Percentiles rank a stretch among this genome's conserved stretches.
phyloP scores from a whole-genome alignment of 2,329 filamentous ascomycete genomes.

The Neonectria coccinea region DNA sequence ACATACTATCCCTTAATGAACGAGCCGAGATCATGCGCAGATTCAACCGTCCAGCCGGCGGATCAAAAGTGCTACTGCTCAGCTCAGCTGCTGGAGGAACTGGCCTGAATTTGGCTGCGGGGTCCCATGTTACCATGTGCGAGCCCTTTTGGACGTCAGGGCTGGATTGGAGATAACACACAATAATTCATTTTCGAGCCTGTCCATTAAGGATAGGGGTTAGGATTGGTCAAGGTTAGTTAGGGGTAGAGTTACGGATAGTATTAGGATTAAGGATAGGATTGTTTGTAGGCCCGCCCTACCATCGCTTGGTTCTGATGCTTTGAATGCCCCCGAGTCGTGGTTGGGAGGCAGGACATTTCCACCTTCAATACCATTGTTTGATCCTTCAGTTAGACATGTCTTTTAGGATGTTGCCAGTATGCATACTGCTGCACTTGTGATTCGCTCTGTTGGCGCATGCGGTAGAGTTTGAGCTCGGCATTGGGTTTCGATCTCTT shows the following conservation, averaged over 20 bases:
- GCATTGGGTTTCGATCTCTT: not conserved
- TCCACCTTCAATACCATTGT: conserved; percentile 28
- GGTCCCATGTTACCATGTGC: too few species aligned
- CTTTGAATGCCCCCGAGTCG: conserved; percentile 46
- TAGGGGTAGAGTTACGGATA: too few species aligned
- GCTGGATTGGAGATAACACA: too few species aligned
- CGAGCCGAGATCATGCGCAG: not conserved
- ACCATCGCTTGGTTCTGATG: conserved; percentile 59
- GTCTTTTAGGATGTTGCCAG: not conserved
- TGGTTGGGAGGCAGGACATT: conserved; percentile 60
- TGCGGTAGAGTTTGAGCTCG: not conserved
- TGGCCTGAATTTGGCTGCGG: not conserved
- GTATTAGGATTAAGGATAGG: too few species aligned
- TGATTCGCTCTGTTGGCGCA: not conserved
- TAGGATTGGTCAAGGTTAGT: too few species aligned
- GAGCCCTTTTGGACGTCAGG: too few species aligned
- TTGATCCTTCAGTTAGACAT: not conserved
- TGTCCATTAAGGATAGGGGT: too few species aligned
- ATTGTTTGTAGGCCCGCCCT: conserved; percentile 78
- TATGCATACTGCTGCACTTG: not conserved
- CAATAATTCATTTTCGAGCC: too few species aligned
- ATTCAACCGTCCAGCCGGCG: too few species aligned
- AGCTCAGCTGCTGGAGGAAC: not conserved
- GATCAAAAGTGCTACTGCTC: not conserved
- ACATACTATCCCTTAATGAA: not conserved